Evolutionary conservation across 192 early-diverging fungal genomes (phyloP), one percentile per base, ranked within the genome.

Genomic region (Gonapodya prolifera): DNA sequence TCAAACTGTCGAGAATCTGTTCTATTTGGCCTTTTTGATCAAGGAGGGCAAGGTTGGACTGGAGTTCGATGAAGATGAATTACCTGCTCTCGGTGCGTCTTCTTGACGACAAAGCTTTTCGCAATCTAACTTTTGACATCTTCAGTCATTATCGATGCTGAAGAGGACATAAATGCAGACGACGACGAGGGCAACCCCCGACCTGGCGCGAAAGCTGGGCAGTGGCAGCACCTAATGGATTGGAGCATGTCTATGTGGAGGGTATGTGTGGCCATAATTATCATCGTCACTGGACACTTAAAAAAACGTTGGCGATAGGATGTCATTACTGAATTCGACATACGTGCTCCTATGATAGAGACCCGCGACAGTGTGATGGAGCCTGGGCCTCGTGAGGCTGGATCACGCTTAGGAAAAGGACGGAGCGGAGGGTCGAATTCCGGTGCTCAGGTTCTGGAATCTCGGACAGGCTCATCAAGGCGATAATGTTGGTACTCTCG

Each of bases 1-100:
- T 1, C 97, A 99, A 85, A 92, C 94, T 1, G 91, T 99, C 1
- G 97, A 99, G 80, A 99, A 99, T 82, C 86, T 99, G 69, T 99
- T 99, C 80, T 96, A 96, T 75, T 81, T 96, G n/a, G 94, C 95
- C n/a, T 99, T 99, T 79, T 84, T 99, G 69, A 87, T 97, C 28
- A 88, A 94, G 70, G 95, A 97, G 78, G 94, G 91, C 18, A 88
- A 85, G 77, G 96, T 89, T 1, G 81, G 78, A 35, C 90, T 98
- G 16, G 90, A 94, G 70, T 92, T 91, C 75, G 77, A 80, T 31
- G 84, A 81, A n/a, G 86, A 88, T 23, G 91, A 90, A 1, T 87
- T 91, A 79, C 89, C 91, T 29, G 91, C 90, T 80, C 76, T 80
- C 8, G 79, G 79, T 82, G 80, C 36, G 83, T 82, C 34, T 2